Conservation (phyloP, 345 rosid genomes). For the Lepidium didymum region DNA sequence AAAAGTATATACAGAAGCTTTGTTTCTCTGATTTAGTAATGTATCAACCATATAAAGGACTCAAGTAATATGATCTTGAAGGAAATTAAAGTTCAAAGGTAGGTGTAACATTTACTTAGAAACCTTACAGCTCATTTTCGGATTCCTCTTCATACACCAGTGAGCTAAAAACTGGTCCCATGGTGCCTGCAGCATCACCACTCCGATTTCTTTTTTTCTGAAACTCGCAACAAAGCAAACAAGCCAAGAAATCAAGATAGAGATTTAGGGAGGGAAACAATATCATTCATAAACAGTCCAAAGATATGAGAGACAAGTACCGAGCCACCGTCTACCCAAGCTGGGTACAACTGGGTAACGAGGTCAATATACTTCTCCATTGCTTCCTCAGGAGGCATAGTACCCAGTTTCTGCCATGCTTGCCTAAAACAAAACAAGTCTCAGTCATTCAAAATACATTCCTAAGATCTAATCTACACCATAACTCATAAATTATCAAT, state of each 20-base stretch:
- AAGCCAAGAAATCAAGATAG: neutral
- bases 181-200: slow-evolving; percentile 32
- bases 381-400: slow-evolving; percentile 93
- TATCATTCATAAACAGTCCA: neutral
- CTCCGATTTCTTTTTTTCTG: slow-evolving; percentile 46
- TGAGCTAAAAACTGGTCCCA: slow-evolving; percentile 98
- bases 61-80: neutral
- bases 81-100: neutral
- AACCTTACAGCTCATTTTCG: slow-evolving; percentile 77
- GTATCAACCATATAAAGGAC: neutral
- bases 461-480: neutral
- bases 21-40: neutral
- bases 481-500: neutral
- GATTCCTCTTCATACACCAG: slow-evolving; percentile 67
- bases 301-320: slow-evolving; percentile 13
- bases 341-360: slow-evolving; percentile 74
- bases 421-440: slow-evolving; percentile 45
- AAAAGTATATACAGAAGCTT: neutral
- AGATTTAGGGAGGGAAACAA: neutral
- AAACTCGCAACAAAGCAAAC: neutral
- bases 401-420: slow-evolving; percentile 93
- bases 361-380: slow-evolving; percentile 86
- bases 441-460: neutral
- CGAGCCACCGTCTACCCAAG: slow-evolving; percentile 64
- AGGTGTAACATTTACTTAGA: slow-evolving; percentile 23